Evolutionary conservation across 2,329 filamentous ascomycete genomes (phyloP).

Genomic region (Phialemonium atrogriseum): DNA sequence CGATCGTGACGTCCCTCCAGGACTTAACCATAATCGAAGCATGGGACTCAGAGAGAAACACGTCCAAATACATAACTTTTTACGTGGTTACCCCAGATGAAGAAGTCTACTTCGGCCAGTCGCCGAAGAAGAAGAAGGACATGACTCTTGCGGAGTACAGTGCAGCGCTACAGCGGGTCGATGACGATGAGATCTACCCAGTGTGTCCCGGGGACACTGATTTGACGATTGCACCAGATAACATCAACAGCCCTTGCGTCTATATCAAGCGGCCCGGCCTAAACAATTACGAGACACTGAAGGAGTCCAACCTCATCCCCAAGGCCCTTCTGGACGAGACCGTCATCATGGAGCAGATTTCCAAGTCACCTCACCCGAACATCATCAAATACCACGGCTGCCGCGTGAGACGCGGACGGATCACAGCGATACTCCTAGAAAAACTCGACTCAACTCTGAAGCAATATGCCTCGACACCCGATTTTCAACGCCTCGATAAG

Average conservation of each 20-base stretch:
- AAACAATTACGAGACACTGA: conserved; percentile 6
- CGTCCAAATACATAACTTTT: conserved; percentile 5
- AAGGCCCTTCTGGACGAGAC: conserved; percentile 7
- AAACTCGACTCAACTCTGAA: conserved; percentile 2
- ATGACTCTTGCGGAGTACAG: conserved; percentile 9
- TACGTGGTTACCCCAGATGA: conserved; percentile 4
- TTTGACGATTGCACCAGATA: conserved; percentile 8
- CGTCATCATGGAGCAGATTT: conserved; percentile 11
- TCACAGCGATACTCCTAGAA: conserved; percentile 11
- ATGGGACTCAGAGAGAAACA: background rate
- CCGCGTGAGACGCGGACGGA: conserved; percentile 8
- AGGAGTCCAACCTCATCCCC: conserved; percentile 1
- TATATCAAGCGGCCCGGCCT: conserved; percentile 8
- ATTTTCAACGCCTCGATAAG: conserved; percentile 6
- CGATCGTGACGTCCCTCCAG: no score
- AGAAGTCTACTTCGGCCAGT: conserved; percentile 9
- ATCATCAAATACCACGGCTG: conserved; percentile 14
- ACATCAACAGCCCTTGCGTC: conserved; percentile 1
- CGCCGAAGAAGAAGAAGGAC: conserved; percentile 8
- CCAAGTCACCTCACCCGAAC: conserved; percentile 11
- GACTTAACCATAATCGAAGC: conserved; percentile 2
- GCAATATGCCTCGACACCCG: background rate
- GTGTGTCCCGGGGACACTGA: conserved; percentile 3
- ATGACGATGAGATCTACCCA: conserved; percentile 10
- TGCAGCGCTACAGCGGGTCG: conserved; percentile 6